Percentiles rank a stretch among this genome's conserved stretches.
Evolutionary conservation across 345 rosid genomes (phyloP).

Genomic region (Cochlearia excelsa): DNA sequence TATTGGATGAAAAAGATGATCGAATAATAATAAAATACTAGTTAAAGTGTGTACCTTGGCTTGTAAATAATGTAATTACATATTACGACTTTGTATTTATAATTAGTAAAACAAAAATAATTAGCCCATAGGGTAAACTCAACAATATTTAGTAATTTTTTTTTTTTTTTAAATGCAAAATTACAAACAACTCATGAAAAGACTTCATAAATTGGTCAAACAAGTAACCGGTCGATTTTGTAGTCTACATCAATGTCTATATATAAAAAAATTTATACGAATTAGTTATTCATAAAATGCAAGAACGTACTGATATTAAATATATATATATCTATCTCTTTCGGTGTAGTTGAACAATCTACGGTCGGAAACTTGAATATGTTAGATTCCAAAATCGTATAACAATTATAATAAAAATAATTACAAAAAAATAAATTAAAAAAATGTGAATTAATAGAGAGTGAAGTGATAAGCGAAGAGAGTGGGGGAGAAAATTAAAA

Average conservation of each 20-base stretch:
- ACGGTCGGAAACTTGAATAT: conserved; percentile 35
- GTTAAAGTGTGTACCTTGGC: no score
- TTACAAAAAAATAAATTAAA: not conserved
- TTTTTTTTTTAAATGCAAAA: no score
- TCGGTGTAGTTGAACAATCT: conserved; percentile 29
- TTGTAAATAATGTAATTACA: no score
- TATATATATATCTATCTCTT: conserved; percentile 22
- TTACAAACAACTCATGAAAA: no score
- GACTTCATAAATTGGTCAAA: no score
- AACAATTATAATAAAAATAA: conserved; percentile 1
- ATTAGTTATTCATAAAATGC: conserved; percentile 24
- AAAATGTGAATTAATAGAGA: not conserved
- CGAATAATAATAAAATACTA: no score
- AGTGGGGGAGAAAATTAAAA: conserved; percentile 17
- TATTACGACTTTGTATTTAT: no score
- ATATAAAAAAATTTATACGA: not conserved
- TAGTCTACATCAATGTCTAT: not conserved
- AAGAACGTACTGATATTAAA: conserved; percentile 28
- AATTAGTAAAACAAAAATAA: no score
- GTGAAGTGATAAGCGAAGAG: conserved; percentile 29
- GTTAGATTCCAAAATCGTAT: conserved; percentile 29
- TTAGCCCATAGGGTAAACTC: not conserved
- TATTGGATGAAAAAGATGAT: not conserved
- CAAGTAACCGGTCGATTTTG: no score
- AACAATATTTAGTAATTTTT: no score